Evolutionary conservation across 1,284 basidiomycete genomes (phyloP).

Genomic region (Moesziomyces sp.): DNA sequence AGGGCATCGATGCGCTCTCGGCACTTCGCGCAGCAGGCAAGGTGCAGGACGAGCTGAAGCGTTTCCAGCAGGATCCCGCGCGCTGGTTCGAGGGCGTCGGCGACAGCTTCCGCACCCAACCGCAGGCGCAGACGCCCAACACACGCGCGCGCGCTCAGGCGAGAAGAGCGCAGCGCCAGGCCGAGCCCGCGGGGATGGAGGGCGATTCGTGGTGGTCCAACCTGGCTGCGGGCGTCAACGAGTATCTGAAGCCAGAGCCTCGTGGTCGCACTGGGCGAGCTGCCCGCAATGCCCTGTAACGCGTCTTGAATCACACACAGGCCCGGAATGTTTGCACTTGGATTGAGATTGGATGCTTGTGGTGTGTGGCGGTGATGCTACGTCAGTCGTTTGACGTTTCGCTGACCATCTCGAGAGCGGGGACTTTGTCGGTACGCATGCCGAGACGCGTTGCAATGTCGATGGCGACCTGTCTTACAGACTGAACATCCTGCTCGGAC

Average conservation of each 20-base stretch:
- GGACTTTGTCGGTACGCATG: conserved; percentile 18
- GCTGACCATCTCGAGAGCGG: conserved; percentile 13
- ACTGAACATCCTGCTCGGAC: conserved; percentile 16
- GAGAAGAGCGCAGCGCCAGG: conserved; percentile 2
- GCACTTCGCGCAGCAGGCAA: conserved; percentile 37
- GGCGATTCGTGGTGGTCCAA: conserved; percentile 38
- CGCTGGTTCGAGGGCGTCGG: conserved; percentile 40
- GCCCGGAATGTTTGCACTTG: background rate
- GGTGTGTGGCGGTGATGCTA: background rate
- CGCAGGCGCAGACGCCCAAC: background rate
- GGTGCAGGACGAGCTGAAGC: conserved; percentile 38
- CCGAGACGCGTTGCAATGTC: conserved; percentile 12
- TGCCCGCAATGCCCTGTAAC: conserved; percentile 2
- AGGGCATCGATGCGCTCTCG: conserved; percentile 43
- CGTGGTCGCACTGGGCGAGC: background rate
- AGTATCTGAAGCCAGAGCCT: conserved; percentile 30
- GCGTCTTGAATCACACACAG: conserved; percentile 4
- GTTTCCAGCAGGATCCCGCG: conserved; percentile 33
- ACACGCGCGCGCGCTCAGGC: conserved; percentile 21
- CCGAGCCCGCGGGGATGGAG: background rate
- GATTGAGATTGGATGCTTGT: too few relatives aligned
- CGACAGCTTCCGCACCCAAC: conserved; percentile 23
- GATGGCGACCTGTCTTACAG: conserved; percentile 5
- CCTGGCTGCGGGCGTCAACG: conserved; percentile 24
- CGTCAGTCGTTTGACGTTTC: conserved; percentile 24